Percentiles rank a stretch among this genome's conserved stretches.
These are phyloP conservation scores for Protomyces inundatus DNA, from an alignment of 1,139 yeast genomes.

Conservation along the genomic window DNA sequence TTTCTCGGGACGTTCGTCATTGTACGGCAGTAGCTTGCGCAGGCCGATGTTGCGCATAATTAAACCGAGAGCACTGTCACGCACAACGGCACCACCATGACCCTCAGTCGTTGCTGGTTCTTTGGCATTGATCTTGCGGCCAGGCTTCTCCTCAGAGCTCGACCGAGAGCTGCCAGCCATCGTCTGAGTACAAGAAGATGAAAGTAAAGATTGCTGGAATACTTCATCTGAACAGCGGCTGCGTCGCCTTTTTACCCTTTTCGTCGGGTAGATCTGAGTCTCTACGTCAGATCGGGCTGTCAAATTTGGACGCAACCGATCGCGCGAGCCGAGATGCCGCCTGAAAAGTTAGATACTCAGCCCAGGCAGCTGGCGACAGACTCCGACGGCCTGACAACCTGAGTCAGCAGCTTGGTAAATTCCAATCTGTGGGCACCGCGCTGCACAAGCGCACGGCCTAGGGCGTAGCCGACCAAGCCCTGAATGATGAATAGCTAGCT, in stretches of 20 bases:
- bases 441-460: too few species aligned
- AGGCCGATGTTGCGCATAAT: not conserved
- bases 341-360: too few species aligned
- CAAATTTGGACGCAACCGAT: too few species aligned
- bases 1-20: constrained; percentile 13
- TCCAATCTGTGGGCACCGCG: too few species aligned
- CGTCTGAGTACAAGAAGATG: not conserved
- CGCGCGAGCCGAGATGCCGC: not conserved
- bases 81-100: constrained; percentile 6
- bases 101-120: constrained; percentile 4
- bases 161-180: not conserved
- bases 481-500: too few species aligned
- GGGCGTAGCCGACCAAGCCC: too few species aligned
- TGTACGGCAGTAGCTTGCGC: constrained; percentile 8
- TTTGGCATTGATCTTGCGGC: constrained; percentile 11
- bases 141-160: not conserved
- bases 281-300: not conserved
- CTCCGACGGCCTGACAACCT: too few species aligned
- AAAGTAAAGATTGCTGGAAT: not conserved
- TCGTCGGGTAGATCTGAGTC: not conserved
- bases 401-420: too few species aligned
- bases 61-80: constrained; percentile 9
- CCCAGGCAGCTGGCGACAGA: too few species aligned
- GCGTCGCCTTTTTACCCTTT: not conserved
- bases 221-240: too few species aligned